These are phyloP conservation scores for Chamaecrista fasciculata DNA, from an alignment of 306 rosid species.

Conservation along the genomic window DNA sequence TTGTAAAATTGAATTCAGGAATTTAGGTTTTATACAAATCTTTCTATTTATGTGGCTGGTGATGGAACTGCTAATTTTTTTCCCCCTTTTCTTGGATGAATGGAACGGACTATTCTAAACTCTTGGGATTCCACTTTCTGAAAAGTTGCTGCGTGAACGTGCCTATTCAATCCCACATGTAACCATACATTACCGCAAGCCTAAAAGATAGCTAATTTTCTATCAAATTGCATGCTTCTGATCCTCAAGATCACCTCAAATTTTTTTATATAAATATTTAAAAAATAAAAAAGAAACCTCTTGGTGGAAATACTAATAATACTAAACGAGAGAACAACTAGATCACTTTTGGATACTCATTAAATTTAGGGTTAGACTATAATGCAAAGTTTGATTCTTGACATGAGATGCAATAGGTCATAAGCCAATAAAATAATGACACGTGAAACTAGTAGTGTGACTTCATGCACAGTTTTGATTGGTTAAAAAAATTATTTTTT, in stretches of 20 bases:
- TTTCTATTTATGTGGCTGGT: background rate
- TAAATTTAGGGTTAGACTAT: too few species aligned
- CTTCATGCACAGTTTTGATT: too few species aligned
- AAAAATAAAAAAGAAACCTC: background rate
- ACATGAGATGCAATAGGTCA: too few species aligned
- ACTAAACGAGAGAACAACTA: too few species aligned
- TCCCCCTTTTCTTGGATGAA: too few species aligned
- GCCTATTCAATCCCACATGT: conserved; percentile 39
- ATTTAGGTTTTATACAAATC: background rate
- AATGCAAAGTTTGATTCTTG: too few species aligned
- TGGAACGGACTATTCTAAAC: conserved; percentile 1
- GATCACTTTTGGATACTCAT: conserved; percentile 17
- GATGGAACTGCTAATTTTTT: background rate
- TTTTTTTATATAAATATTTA: conserved; percentile 32
- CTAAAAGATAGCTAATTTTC: too few species aligned
- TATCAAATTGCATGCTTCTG: conserved; percentile 33
- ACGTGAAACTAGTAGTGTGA: too few species aligned
- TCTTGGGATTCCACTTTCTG: conserved; percentile 13
- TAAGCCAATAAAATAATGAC: too few species aligned
- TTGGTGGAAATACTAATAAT: too few species aligned
- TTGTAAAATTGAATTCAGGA: background rate
- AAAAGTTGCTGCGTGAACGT: conserved; percentile 41
- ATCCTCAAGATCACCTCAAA: conserved; percentile 42
- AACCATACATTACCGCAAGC: conserved; percentile 28
- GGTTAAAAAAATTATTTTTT: too few species aligned